phyloP scores from a whole-genome alignment of 2,329 filamentous ascomycete species.

The Fusarium duplospermum region DNA sequence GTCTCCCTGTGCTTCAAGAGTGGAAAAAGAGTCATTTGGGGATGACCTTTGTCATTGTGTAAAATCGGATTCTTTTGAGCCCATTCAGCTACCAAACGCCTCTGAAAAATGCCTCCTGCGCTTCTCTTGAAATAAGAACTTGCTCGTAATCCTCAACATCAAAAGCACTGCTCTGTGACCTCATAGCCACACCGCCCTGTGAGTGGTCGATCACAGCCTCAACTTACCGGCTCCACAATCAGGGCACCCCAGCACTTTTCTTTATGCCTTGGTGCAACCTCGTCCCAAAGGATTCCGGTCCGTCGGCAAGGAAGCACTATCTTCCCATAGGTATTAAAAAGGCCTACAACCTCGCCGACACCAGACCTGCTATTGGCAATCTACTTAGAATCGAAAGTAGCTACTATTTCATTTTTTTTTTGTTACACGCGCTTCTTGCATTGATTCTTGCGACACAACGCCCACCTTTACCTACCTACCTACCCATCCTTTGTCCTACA shows the following conservation, averaged over 20 bases:
- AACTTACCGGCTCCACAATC: conserved; percentile 13
- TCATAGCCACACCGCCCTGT: too few species aligned
- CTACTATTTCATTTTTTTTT: too few species aligned
- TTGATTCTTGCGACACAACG: too few species aligned
- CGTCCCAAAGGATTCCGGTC: neutral
- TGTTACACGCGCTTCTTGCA: too few species aligned
- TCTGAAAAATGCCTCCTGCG: too few species aligned
- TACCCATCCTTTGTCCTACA: too few species aligned
- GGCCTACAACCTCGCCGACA: too few species aligned
- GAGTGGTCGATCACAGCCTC: conserved; percentile 14
- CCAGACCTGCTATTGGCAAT: too few species aligned
- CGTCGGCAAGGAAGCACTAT: neutral
- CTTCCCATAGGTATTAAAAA: too few species aligned
- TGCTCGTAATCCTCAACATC: neutral
- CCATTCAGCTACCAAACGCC: neutral
- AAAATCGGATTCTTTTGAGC: neutral
- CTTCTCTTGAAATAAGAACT: neutral
- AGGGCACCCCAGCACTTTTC: neutral
- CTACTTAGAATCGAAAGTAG: too few species aligned
- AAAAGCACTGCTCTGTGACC: conserved; percentile 8
- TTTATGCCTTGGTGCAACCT: neutral
- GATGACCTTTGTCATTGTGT: neutral
- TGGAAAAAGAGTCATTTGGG: neutral
- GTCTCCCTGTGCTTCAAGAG: neutral
- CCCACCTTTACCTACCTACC: too few species aligned